Percentiles rank a stretch among this genome's conserved stretches.
Evolutionary conservation across 2,329 filamentous ascomycete species (phyloP).

Genomic region (Huntiella omanensis): DNA sequence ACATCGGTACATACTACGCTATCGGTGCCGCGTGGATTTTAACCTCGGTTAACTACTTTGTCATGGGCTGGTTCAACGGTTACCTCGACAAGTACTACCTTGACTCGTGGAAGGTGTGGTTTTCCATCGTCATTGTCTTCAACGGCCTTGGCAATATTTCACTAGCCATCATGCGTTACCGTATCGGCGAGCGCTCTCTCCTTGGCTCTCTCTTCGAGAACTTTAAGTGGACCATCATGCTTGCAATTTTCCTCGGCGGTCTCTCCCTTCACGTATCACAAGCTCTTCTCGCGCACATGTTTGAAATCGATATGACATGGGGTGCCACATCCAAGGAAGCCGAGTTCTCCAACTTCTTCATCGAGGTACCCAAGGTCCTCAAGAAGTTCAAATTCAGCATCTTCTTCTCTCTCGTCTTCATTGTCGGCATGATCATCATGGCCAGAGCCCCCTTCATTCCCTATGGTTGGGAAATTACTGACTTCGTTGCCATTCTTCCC

Average conservation of each 20-base stretch:
- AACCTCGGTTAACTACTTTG: slow-evolving; percentile 55
- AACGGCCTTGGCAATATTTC: slow-evolving; percentile 56
- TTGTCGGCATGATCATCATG: slow-evolving; percentile 44
- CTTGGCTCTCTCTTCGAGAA: slow-evolving; percentile 39
- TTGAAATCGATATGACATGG: slow-evolving; percentile 74
- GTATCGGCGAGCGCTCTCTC: slow-evolving; percentile 44
- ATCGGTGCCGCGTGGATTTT: slow-evolving; percentile 59
- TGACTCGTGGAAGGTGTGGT: slow-evolving; percentile 63
- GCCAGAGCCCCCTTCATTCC: slow-evolving; percentile 46
- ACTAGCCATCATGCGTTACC: slow-evolving; percentile 54
- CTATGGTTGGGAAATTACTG: slow-evolving; percentile 44
- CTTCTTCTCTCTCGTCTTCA: slow-evolving; percentile 37
- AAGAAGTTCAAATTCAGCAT: slow-evolving; percentile 63
- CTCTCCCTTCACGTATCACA: slow-evolving; percentile 65
- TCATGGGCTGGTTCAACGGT: slow-evolving; percentile 58
- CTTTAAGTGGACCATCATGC: slow-evolving; percentile 55
- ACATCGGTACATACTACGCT: slow-evolving; percentile 66
- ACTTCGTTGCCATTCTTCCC: slow-evolving; percentile 59
- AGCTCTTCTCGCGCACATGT: slow-evolving; percentile 64
- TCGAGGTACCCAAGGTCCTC: slow-evolving; percentile 61
- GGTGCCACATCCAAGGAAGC: slow-evolving; percentile 70
- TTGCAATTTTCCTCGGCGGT: slow-evolving; percentile 69
- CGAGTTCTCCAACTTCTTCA: slow-evolving; percentile 68
- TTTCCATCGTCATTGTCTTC: slow-evolving; percentile 63
- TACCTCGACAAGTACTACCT: slow-evolving; percentile 63